A percentile compares a stretch with the other conserved stretches of the same genome.
Evolutionary conservation across 192 early-diverging fungal genomes (phyloP).

Genomic region (Backusella psychrophila): DNA sequence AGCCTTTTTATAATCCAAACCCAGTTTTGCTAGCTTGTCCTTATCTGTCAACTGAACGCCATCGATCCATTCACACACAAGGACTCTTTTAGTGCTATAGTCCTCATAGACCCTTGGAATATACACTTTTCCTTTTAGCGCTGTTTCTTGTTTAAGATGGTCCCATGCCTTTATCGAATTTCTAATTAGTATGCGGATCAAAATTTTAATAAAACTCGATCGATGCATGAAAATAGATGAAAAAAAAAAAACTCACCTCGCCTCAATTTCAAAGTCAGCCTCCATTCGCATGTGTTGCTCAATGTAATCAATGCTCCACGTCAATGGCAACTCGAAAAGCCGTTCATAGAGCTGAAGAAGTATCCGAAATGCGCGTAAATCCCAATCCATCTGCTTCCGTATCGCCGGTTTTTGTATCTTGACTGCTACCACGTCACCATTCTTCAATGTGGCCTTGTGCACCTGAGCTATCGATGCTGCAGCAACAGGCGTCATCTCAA

Average conservation of each 20-base stretch:
- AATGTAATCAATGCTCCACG: slow-evolving; percentile 76
- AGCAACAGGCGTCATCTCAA: slow-evolving; percentile 69
- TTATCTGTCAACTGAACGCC: slow-evolving; percentile 71
- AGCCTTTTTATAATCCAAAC: slow-evolving; percentile 42
- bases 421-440: slow-evolving; percentile 76
- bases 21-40: slow-evolving; percentile 41
- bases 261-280: slow-evolving; percentile 89
- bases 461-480: slow-evolving; percentile 96
- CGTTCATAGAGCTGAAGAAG: slow-evolving; percentile 65
- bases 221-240: not conserved
- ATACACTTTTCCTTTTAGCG: slow-evolving; percentile 55
- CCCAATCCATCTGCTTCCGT: slow-evolving; percentile 77
- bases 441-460: slow-evolving; percentile 73
- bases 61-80: slow-evolving; percentile 91
- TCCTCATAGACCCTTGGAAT: slow-evolving; percentile 79
- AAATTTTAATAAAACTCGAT: not conserved
- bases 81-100: slow-evolving; percentile 62
- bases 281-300: slow-evolving; percentile 74
- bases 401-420: slow-evolving; percentile 96
- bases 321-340: slow-evolving; percentile 81
- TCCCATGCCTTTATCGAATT: slow-evolving; percentile 71
- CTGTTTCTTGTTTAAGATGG: slow-evolving; percentile 45
- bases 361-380: slow-evolving; percentile 66
- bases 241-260: slow-evolving; percentile 24
- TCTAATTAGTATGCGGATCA: not conserved